phyloP scores from a whole-genome alignment of 495 filamentous ascomycete genomes.

The Sporormia fimetaria region DNA sequence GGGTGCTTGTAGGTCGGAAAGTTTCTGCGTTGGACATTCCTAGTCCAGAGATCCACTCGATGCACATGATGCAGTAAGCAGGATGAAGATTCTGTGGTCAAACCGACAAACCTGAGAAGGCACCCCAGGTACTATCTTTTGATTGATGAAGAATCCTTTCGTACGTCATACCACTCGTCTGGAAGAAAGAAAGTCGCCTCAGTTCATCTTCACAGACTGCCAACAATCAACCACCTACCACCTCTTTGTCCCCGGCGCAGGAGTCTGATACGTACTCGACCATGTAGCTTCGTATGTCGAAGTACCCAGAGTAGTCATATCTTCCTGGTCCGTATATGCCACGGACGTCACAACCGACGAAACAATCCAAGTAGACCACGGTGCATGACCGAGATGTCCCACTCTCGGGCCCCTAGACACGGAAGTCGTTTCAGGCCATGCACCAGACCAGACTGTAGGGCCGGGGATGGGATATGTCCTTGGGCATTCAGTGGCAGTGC shows the following conservation, averaged over 20 bases:
- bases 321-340: slow-evolving; percentile 6
- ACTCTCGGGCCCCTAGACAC: background rate
- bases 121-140: no score
- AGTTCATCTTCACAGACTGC: no score
- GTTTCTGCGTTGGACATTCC: no score
- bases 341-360: slow-evolving; percentile 10
- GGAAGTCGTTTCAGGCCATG: slow-evolving; percentile 15
- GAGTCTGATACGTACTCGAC: slow-evolving; percentile 16
- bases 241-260: slow-evolving; percentile 13
- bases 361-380: slow-evolving; percentile 20
- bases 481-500: slow-evolving; percentile 2
- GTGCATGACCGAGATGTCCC: slow-evolving; percentile 3
- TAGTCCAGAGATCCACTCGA: no score
- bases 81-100: no score
- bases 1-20: no score
- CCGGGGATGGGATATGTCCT: slow-evolving; percentile 17
- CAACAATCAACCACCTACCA: no score
- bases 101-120: no score
- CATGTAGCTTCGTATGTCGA: slow-evolving; percentile 8
- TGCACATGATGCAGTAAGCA: no score
- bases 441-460: slow-evolving; percentile 20
- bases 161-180: no score
- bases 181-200: no score
- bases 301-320: slow-evolving; percentile 10
- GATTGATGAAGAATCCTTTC: no score